Evolutionary conservation across 148 eudicot species (phyloP).

Genomic region (Nepenthes gracilis): DNA sequence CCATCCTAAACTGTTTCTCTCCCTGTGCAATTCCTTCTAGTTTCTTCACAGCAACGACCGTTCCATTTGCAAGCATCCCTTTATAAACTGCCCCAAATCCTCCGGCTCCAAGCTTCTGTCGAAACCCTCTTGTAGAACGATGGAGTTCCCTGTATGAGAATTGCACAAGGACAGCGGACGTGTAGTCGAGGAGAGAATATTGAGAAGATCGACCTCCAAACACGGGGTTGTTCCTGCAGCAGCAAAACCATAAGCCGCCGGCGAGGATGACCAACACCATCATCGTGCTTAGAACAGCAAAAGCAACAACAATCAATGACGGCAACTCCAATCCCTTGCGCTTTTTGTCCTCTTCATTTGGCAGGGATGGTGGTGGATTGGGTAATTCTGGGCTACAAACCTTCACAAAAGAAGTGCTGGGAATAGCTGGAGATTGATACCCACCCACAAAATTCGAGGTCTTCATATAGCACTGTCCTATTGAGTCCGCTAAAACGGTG

Average conservation of each 20-base stretch:
- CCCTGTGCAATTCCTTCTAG: constrained; percentile 91
- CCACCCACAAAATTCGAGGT: constrained; percentile 46
- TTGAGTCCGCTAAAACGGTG: constrained; percentile 57
- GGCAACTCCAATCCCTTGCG: constrained; percentile 23
- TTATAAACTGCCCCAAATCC: constrained; percentile 86
- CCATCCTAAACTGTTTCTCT: constrained; percentile 91
- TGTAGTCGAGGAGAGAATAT: constrained; percentile 79
- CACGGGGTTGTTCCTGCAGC: constrained; percentile 48
- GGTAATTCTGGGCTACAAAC: constrained; percentile 43
- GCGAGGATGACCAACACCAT: constrained; percentile 28
- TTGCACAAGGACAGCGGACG: constrained; percentile 87
- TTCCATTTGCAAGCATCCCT: constrained; percentile 52
- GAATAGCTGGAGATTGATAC: constrained; percentile 61
- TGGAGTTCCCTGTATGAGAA: constrained; percentile 66
- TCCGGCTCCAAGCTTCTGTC: constrained; percentile 81
- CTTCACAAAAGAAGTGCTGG: constrained; percentile 79
- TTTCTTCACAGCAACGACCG: constrained; percentile 66
- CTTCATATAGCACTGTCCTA: constrained; percentile 61
- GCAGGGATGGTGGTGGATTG: constrained; percentile 30
- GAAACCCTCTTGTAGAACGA: constrained; percentile 58
- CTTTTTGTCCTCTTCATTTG: not conserved
- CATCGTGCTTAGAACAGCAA: constrained; percentile 38
- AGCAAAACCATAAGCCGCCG: constrained; percentile 70
- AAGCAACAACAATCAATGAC: constrained; percentile 43
- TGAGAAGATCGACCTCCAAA: constrained; percentile 47